Conservation (phyloP, 139 green algal species). For the Chlorella sp. region DNA sequence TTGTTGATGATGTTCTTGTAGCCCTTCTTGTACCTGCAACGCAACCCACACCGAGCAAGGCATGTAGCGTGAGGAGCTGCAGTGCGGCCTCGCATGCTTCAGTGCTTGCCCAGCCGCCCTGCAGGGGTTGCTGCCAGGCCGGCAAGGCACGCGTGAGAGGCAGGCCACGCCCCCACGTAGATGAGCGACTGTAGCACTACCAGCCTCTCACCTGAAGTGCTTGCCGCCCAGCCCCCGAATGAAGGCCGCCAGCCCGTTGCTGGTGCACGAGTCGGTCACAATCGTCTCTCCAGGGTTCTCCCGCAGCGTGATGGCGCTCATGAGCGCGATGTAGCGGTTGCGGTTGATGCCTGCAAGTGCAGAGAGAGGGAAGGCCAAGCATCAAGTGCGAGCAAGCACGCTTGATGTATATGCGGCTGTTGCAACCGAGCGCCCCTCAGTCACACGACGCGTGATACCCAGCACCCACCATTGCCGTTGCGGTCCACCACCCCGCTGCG, state of each 20-base stretch:
- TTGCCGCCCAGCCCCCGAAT: conserved; percentile 83
- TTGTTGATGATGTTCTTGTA: conserved; percentile 99
- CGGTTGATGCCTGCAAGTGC: conserved; percentile 85
- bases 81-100: too few species aligned
- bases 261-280: conserved; percentile 93
- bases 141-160: too few species aligned
- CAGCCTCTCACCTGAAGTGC: conserved; percentile 84
- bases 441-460: neutral
- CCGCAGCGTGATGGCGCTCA: conserved; percentile 83
- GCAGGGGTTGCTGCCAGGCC: too few species aligned
- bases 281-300: conserved; percentile 93
- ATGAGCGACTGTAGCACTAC: too few species aligned
- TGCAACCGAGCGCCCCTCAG: too few species aligned
- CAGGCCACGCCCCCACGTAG: too few species aligned
- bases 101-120: too few species aligned
- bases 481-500: conserved; percentile 85
- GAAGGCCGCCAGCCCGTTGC: conserved; percentile 89
- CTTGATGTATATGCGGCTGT: too few species aligned
- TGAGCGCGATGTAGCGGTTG: conserved; percentile 96
- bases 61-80: too few species aligned
- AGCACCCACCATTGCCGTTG: conserved; percentile 51
- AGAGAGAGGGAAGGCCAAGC: neutral
- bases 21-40: conserved; percentile 57
- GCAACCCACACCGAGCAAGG: too few species aligned
- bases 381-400: too few species aligned